These are phyloP conservation scores for Boletellus sp. DNA, from an alignment of 768 basidiomycete species.

Conservation along the genomic window DNA sequence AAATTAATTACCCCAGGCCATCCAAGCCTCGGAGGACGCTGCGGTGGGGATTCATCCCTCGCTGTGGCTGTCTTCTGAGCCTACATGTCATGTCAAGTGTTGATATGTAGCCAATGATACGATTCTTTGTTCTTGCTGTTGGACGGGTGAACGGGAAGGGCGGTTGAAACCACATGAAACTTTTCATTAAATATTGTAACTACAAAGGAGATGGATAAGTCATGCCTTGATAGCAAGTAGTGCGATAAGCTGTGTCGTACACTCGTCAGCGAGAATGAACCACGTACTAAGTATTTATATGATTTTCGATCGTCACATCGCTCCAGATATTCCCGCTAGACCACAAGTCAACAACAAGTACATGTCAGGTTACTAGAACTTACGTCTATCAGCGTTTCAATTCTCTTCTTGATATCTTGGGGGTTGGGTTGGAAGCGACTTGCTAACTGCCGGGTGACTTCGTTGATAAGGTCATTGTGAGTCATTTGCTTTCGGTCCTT, in stretches of 20 bases:
- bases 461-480: conserved; percentile 85
- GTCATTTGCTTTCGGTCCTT: conserved; percentile 88
- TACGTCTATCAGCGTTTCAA: conserved; percentile 92
- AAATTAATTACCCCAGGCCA: conserved; percentile 40
- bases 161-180: not conserved
- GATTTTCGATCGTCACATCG: conserved; percentile 84
- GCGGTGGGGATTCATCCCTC: conserved; percentile 1
- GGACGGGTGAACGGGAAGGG: no score
- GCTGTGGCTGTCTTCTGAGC: conserved; percentile 20
- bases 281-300: conserved; percentile 70
- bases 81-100: conserved; percentile 33
- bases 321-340: conserved; percentile 90
- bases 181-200: not conserved
- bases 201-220: not conserved
- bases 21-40: conserved; percentile 26
- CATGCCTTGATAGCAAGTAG: conserved; percentile 19
- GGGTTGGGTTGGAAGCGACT: conserved; percentile 86
- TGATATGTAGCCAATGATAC: conserved; percentile 28
- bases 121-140: not conserved
- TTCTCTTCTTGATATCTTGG: conserved; percentile 83
- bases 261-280: not conserved
- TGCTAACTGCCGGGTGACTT: conserved; percentile 84
- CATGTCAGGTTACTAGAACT: conserved; percentile 18
- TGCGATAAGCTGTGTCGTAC: conserved; percentile 4
- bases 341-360: not conserved